These are phyloP conservation scores for Thelephora terrestris DNA, from an alignment of 1,284 basidiomycete species.

Conservation along the genomic window DNA sequence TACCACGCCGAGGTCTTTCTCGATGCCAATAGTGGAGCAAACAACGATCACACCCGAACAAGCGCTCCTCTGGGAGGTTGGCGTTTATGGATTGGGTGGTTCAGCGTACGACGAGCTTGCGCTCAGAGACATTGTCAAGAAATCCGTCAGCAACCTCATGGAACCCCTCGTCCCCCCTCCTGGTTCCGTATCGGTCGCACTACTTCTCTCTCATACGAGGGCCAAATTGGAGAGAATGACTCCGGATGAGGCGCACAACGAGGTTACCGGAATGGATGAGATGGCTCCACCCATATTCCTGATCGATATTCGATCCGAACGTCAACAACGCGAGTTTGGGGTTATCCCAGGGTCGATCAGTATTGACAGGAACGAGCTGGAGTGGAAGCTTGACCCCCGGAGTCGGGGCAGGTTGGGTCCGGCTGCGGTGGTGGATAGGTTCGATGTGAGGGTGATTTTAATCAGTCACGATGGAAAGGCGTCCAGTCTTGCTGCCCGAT, in stretches of 20 bases:
- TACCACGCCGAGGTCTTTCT: no score
- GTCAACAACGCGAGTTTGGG: constrained; percentile 44
- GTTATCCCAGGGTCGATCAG: constrained; percentile 51
- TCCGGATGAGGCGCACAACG: constrained; percentile 46
- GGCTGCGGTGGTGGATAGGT: constrained; percentile 49
- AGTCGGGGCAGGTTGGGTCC: constrained; percentile 31
- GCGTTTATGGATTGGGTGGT: constrained; percentile 40
- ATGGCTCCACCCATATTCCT: constrained; percentile 49
- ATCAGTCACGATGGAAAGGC: constrained; percentile 64
- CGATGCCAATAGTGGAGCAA: no score
- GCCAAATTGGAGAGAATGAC: constrained; percentile 52
- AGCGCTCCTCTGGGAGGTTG: constrained; percentile 29
- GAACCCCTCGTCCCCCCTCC: constrained; percentile 52
- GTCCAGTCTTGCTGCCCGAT: constrained; percentile 57
- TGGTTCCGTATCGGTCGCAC: constrained; percentile 44
- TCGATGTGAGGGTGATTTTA: constrained; percentile 59
- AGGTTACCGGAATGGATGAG: constrained; percentile 36
- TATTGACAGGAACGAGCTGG: constrained; percentile 63
- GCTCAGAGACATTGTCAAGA: constrained; percentile 54
- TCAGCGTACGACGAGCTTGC: constrained; percentile 49
- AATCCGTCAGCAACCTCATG: constrained; percentile 45
- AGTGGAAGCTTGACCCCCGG: constrained; percentile 67
- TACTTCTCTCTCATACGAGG: constrained; percentile 45
- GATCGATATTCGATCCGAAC: constrained; percentile 62
- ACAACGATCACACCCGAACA: no score